Conservation (phyloP, 2,329 filamentous ascomycete species). For the Trichoderma polysporum region DNA sequence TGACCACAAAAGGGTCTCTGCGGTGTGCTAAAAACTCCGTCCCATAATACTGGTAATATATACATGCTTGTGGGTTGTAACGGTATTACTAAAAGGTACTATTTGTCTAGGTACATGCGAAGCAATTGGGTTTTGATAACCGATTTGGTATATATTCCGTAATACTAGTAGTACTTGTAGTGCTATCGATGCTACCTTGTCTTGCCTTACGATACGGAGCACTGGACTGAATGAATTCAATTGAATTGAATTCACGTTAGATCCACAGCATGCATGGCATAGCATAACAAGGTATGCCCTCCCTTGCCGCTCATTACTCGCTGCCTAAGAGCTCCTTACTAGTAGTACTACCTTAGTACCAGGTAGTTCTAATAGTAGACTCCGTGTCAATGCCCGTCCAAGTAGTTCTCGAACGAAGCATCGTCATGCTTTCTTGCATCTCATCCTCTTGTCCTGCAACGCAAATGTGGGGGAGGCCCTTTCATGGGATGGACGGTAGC, state of each 20-base stretch:
- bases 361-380: not conserved
- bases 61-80: not conserved
- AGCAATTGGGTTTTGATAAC: too few species aligned
- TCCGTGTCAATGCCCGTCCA: not conserved
- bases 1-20: not conserved
- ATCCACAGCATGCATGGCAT: not conserved
- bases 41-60: not conserved
- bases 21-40: not conserved
- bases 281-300: not conserved
- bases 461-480: slow-evolving; percentile 16
- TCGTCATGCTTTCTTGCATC: not conserved
- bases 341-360: not conserved
- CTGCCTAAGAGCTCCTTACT: not conserved
- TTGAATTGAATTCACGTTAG: not conserved
- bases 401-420: not conserved
- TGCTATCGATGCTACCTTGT: not conserved
- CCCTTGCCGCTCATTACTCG: slow-evolving; percentile 11
- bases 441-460: slow-evolving; percentile 14
- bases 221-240: not conserved
- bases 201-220: not conserved
- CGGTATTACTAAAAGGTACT: too few species aligned
- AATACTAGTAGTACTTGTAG: not conserved
- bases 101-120: too few species aligned
- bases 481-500: slow-evolving; percentile 15
- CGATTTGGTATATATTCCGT: too few species aligned